Evolutionary conservation across 805 yeast genomes (phyloP).

Genomic region (Wickerhamomyces bovis): DNA sequence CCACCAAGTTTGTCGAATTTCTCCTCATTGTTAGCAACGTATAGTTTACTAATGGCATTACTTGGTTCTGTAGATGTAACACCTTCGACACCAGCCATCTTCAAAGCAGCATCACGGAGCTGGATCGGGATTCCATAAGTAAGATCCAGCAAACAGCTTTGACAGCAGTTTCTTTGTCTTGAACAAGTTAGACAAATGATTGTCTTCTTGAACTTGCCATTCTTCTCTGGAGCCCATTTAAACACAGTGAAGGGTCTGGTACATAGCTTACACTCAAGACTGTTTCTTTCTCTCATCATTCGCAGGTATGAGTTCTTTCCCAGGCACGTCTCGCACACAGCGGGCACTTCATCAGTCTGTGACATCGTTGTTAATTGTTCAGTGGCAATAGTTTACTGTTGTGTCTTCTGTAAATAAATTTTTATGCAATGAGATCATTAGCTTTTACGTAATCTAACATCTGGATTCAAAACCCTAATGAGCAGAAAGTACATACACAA

Average conservation of each 20-base stretch:
- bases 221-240: constrained; percentile 56
- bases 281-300: constrained; percentile 62
- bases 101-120: constrained; percentile 73
- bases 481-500: too few relatives aligned
- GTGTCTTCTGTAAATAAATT: background rate
- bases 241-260: constrained; percentile 79
- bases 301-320: constrained; percentile 64
- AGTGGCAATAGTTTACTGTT: background rate
- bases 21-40: constrained; percentile 46
- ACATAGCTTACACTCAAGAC: constrained; percentile 82
- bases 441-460: background rate
- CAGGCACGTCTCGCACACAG: constrained; percentile 67
- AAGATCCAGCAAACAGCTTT: constrained; percentile 78
- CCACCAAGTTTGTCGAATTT: constrained; percentile 29
- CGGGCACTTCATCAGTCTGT: constrained; percentile 34
- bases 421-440: background rate
- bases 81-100: constrained; percentile 52
- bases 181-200: constrained; percentile 78
- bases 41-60: constrained; percentile 48
- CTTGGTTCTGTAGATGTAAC: constrained; percentile 35
- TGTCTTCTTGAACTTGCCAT: constrained; percentile 49
- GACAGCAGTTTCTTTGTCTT: constrained; percentile 76
- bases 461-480: too few relatives aligned
- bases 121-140: constrained; percentile 75
- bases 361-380: constrained; percentile 3